A percentile compares a stretch with the other conserved stretches of the same genome.
Conservation (phyloP, 805 yeast genomes). For the Priceomyces castillae region DNA sequence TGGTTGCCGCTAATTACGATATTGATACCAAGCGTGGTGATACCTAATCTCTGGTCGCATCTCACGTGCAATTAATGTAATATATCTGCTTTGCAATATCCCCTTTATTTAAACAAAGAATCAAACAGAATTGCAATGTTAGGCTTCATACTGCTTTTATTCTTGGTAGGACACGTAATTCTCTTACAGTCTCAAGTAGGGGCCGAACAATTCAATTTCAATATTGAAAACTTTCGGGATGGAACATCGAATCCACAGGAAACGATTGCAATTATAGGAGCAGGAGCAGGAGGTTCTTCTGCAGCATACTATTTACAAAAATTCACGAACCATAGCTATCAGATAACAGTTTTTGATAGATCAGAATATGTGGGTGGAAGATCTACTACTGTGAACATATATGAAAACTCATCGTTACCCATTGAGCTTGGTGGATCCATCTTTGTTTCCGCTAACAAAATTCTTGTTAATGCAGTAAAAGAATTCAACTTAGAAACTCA, state of each 20-base stretch:
- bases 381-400: slow-evolving; percentile 29
- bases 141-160: too few species aligned
- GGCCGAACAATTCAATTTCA: too few species aligned
- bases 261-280: slow-evolving; percentile 44
- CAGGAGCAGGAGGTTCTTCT: slow-evolving; percentile 52
- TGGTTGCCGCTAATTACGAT: too few species aligned
- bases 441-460: slow-evolving; percentile 39
- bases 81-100: too few species aligned
- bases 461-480: slow-evolving; percentile 35
- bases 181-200: too few species aligned
- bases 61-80: too few species aligned
- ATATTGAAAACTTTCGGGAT: too few species aligned
- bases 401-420: slow-evolving; percentile 15
- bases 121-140: not conserved
- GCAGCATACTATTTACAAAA: slow-evolving; percentile 45
- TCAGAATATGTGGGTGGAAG: slow-evolving; percentile 46
- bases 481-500: slow-evolving; percentile 28
- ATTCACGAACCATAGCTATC: slow-evolving; percentile 28
- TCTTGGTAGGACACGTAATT: too few species aligned
- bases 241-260: not conserved
- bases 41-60: too few species aligned
- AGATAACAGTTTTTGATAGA: slow-evolving; percentile 43
- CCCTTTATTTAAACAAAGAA: not conserved
- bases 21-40: too few species aligned
- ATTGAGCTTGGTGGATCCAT: slow-evolving; percentile 48